These are phyloP conservation scores for Cryptococcus sp. DNA, from an alignment of 1,284 basidiomycete species.

Conservation along the genomic window DNA sequence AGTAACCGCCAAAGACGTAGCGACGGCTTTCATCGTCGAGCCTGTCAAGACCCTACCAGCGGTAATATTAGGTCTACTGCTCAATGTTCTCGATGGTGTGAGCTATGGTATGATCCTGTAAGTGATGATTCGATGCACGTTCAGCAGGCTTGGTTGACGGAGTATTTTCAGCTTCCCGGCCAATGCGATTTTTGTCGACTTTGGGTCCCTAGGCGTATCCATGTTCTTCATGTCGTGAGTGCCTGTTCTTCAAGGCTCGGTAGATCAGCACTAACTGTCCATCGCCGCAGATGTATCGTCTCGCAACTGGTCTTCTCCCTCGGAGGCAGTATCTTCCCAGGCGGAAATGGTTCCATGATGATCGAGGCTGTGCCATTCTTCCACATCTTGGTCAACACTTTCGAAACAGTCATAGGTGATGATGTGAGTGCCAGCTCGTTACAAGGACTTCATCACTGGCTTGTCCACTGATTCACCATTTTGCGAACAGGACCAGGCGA, in stretches of 20 bases:
- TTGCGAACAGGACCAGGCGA: conserved; percentile 58
- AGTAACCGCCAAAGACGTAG: conserved; percentile 42
- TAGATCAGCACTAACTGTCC: conserved; percentile 1
- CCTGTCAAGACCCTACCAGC: conserved; percentile 67
- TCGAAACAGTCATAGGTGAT: conserved; percentile 72
- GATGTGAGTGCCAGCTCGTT: conserved; percentile 49
- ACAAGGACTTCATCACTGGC: background rate
- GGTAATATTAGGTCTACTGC: conserved; percentile 77
- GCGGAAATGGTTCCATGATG: conserved; percentile 97
- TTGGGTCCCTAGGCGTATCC: conserved; percentile 88
- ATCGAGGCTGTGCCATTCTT: conserved; percentile 98
- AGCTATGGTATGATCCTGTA: conserved; percentile 67
- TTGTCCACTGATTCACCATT: background rate
- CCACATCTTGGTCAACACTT: conserved; percentile 82
- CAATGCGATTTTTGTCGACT: conserved; percentile 72
- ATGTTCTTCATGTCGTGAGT: conserved; percentile 86
- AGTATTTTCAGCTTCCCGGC: conserved; percentile 71
- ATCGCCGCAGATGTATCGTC: conserved; percentile 63
- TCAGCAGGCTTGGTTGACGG: background rate
- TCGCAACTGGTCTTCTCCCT: conserved; percentile 83
- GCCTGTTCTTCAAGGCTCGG: background rate
- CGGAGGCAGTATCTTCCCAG: conserved; percentile 81
- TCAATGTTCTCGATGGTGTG: conserved; percentile 93
- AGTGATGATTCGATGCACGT: conserved; percentile 47
- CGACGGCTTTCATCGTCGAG: conserved; percentile 54